These are phyloP conservation scores for Ceratocystis lukuohia DNA, from an alignment of 2,329 filamentous ascomycete genomes.

Conservation along the genomic window DNA sequence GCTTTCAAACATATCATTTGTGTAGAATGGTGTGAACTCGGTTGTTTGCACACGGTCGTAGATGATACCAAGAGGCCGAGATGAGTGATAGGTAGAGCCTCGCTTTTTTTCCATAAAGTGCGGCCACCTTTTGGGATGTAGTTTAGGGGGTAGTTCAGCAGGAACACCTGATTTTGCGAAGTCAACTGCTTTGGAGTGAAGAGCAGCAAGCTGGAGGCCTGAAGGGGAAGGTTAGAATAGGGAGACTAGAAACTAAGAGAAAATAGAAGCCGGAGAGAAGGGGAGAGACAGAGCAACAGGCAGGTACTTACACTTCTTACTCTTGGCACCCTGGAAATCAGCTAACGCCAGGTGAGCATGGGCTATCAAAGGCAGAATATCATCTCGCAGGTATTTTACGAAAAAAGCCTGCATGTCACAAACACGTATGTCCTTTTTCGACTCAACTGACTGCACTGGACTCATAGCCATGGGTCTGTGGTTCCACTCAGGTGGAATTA, in stretches of 20 bases:
- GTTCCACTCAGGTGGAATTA: conserved; percentile 61
- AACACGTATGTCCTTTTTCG: conserved; percentile 47
- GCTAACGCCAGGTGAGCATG: conserved; percentile 66
- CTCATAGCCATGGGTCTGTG: conserved; percentile 49
- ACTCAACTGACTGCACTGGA: conserved; percentile 33
- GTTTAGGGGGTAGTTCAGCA: conserved; percentile 49
- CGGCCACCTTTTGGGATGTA: conserved; percentile 55
- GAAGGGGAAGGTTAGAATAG: conserved; percentile 6
- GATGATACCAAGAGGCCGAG: conserved; percentile 61
- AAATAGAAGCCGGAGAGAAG: not conserved
- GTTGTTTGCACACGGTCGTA: conserved; percentile 61
- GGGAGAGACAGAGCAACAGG: not conserved
- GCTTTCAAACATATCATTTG: conserved; percentile 59
- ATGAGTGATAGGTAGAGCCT: conserved; percentile 48
- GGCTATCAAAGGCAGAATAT: conserved; percentile 67
- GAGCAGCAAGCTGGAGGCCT: conserved; percentile 55
- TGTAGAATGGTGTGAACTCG: conserved; percentile 60
- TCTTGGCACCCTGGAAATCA: conserved; percentile 55
- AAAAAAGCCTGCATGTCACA: conserved; percentile 74
- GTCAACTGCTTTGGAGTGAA: conserved; percentile 88
- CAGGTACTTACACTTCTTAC: conserved; percentile 46
- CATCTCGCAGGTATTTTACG: conserved; percentile 83
- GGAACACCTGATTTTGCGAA: conserved; percentile 81
- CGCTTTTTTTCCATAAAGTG: conserved; percentile 72
- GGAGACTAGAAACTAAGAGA: not conserved